Percentiles rank a stretch among this genome's conserved stretches.
These are phyloP conservation scores for Mucor velutinosus DNA, from an alignment of 371 early-diverging fungal species.

Conservation along the genomic window DNA sequence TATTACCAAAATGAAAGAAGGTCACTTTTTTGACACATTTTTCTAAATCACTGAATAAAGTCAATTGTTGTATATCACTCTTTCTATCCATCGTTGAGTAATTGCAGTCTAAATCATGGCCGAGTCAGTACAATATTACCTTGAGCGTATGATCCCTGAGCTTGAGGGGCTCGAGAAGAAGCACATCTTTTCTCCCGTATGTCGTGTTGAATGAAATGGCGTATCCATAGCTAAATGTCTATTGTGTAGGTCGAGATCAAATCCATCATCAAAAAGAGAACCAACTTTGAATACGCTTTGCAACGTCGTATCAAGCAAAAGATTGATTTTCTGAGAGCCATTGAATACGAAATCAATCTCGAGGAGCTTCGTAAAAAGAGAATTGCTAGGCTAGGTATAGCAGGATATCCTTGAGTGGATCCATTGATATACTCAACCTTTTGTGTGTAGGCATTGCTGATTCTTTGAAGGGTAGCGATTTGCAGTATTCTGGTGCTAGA, in stretches of 20 bases:
- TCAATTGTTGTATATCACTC: background rate
- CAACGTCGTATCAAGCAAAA: slow-evolving; percentile 75
- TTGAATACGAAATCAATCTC: slow-evolving; percentile 93
- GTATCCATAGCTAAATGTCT: background rate
- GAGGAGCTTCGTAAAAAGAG: slow-evolving; percentile 85
- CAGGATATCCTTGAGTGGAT: background rate
- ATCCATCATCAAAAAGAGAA: slow-evolving; percentile 85
- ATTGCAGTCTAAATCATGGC: slow-evolving; percentile 67
- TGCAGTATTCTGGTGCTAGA: slow-evolving; percentile 61
- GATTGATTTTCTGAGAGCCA: slow-evolving; percentile 86
- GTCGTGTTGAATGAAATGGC: background rate
- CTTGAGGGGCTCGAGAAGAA: slow-evolving; percentile 84
- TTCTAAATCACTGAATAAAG: background rate
- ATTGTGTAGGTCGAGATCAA: slow-evolving; percentile 74
- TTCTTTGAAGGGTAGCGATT: slow-evolving; percentile 10
- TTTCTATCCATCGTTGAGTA: background rate
- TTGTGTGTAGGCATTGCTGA: background rate
- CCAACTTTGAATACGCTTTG: slow-evolving; percentile 85
- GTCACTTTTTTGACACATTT: background rate
- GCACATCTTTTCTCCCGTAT: slow-evolving; percentile 65
- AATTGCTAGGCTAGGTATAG: slow-evolving; percentile 54
- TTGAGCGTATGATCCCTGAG: slow-evolving; percentile 94
- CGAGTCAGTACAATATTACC: slow-evolving; percentile 84
- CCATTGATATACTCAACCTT: background rate
- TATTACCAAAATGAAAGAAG: background rate